Base-by-base conservation (phyloP, 768 basidiomycete genomes). In the Phaeotremella fagi region DNA sequence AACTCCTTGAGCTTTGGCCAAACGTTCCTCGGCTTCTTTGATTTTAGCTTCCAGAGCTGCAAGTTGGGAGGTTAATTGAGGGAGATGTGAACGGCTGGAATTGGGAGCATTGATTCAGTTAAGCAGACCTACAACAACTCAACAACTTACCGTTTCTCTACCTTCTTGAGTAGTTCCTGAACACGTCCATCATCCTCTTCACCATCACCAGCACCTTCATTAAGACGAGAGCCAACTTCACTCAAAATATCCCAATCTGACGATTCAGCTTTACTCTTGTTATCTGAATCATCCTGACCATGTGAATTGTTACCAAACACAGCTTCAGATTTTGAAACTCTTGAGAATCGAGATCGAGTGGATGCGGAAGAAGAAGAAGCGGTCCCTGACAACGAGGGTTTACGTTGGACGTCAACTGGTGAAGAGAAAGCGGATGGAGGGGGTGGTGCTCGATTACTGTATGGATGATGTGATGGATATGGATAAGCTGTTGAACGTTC, bases 91-190 rank as follows among this genome's bases (percentile, higher is more conserved):
- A 6, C 50, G 48, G 1, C 63, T 65, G 20, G 38, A 22, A 35
- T 9, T 35, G 9, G 33, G 33, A 9, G 33, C 9, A 35, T 35
- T 9, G n/a, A 35, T 35, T 9, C 11, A 35, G n/a, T n/a, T n/a
- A n/a, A n/a, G n/a, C n/a, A n/a, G n/a, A n/a, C n/a, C n/a, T n/a
- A n/a, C n/a, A n/a, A n/a, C n/a, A n/a, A n/a, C n/a, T n/a, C n/a
- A n/a, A n/a, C n/a, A n/a, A 45, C 61, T 51, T 35, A 68, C 66
- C 66, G 59, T 43, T 59, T 64, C 27, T 64, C 54, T 12, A 68
- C 66, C 55, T 64, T 62, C 50, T 62, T 58, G 51, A 62, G 51
- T 5, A 68, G 33, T 31, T 59, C 66, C 35, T 60, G 42, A 16
- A 67, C 66, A 20, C 55, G 47, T 33, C 37, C 60, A 25, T 61